phyloP scores from a whole-genome alignment of 2,329 filamentous ascomycete genomes.

The Rhytidhysteron rufulum region DNA sequence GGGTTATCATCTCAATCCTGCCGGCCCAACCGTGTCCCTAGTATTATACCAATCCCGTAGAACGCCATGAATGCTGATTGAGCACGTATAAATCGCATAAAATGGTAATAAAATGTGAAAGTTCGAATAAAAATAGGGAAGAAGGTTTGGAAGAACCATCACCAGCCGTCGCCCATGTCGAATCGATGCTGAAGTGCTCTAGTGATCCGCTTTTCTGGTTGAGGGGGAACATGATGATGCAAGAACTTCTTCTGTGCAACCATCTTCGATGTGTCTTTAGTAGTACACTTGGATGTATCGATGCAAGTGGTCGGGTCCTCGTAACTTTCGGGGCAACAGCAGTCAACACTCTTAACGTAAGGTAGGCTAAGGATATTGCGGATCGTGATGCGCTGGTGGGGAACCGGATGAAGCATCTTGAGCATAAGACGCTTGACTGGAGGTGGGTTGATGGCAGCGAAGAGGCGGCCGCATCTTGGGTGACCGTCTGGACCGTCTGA shows the following conservation, averaged over 20 bases:
- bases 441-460: slow-evolving; percentile 63
- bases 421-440: slow-evolving; percentile 65
- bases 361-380: slow-evolving; percentile 64
- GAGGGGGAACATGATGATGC: slow-evolving; percentile 44
- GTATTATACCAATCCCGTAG: too few relatives aligned
- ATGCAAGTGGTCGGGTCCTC: slow-evolving; percentile 60
- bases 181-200: slow-evolving; percentile 35
- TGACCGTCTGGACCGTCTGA: slow-evolving; percentile 56
- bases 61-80: not conserved
- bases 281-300: slow-evolving; percentile 49
- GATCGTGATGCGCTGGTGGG: slow-evolving; percentile 66
- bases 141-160: slow-evolving; percentile 1
- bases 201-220: slow-evolving; percentile 32
- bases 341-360: slow-evolving; percentile 73
- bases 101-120: not conserved
- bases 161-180: slow-evolving; percentile 35
- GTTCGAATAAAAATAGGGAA: not conserved
- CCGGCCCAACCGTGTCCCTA: too few relatives aligned
- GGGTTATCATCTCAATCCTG: too few relatives aligned
- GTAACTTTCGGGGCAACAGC: slow-evolving; percentile 70
- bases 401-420: slow-evolving; percentile 79
- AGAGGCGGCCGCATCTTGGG: slow-evolving; percentile 63
- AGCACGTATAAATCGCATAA: too few relatives aligned
- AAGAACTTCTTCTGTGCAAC: slow-evolving; percentile 36
- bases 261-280: slow-evolving; percentile 30